These are phyloP conservation scores for Leishmania amazonensis DNA, from an alignment of 208 protist genomes.

Conservation along the genomic window DNA sequence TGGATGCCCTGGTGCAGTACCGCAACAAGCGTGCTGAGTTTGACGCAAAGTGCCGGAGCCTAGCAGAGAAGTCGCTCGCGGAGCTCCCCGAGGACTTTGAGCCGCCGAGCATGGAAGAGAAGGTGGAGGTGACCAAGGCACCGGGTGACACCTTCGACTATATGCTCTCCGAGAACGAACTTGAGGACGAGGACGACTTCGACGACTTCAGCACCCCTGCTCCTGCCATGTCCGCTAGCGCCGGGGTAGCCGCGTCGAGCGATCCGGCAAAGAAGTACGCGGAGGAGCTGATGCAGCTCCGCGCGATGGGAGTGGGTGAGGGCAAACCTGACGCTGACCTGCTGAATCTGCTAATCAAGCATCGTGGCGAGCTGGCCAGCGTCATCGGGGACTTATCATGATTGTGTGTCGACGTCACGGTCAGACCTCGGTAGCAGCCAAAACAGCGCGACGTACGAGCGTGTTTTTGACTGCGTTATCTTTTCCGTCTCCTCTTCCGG, in stretches of 20 bases:
- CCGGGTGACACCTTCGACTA: slow-evolving; percentile 34
- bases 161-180: slow-evolving; percentile 31
- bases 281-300: slow-evolving; percentile 77
- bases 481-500: neutral
- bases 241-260: neutral
- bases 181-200: slow-evolving; percentile 48
- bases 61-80: slow-evolving; percentile 88
- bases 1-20: slow-evolving; percentile 92
- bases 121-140: slow-evolving; percentile 34
- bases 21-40: slow-evolving; percentile 77
- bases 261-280: slow-evolving; percentile 40
- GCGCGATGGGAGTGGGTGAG: slow-evolving; percentile 65
- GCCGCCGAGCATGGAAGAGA: slow-evolving; percentile 66
- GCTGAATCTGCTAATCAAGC: slow-evolving; percentile 58
- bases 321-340: slow-evolving; percentile 62
- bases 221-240: slow-evolving; percentile 4
- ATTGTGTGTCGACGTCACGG: neutral
- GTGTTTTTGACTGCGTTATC: neutral
- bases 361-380: slow-evolving; percentile 72
- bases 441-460: neutral
- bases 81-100: slow-evolving; percentile 91
- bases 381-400: slow-evolving; percentile 61
- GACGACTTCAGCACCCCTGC: slow-evolving; percentile 37
- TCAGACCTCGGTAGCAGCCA: neutral
- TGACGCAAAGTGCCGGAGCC: slow-evolving; percentile 51